Percentiles rank a stretch among this genome's conserved stretches.
Conservation (phyloP, 2,329 filamentous ascomycete genomes). For the Colletotrichum viniferum region DNA sequence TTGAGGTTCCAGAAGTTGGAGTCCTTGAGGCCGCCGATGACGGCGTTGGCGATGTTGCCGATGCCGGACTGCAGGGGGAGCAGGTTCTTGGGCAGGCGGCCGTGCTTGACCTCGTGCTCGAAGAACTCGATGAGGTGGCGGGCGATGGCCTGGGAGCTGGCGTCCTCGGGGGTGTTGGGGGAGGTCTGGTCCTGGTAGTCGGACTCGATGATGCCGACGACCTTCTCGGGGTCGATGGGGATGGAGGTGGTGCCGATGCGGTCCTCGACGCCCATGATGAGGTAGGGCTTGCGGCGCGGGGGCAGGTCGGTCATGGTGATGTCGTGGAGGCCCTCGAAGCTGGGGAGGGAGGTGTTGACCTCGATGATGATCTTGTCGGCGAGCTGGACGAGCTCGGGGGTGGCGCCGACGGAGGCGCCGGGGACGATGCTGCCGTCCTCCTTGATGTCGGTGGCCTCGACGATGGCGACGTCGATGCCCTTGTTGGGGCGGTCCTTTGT, state of each 20-base stretch:
- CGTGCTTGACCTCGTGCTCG: slow-evolving; percentile 82
- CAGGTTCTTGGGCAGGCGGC: slow-evolving; percentile 76
- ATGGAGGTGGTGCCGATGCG: slow-evolving; percentile 84
- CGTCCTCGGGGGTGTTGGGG: slow-evolving; percentile 80
- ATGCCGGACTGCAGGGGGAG: slow-evolving; percentile 87
- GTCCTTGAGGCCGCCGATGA: slow-evolving; percentile 80
- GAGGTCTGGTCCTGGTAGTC: slow-evolving; percentile 79
- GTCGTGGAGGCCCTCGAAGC: slow-evolving; percentile 87
- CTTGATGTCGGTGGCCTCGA: slow-evolving; percentile 86
- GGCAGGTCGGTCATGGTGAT: slow-evolving; percentile 89
- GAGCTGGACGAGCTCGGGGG: slow-evolving; percentile 86
- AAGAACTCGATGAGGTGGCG: slow-evolving; percentile 80
- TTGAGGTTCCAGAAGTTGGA: slow-evolving; percentile 87
- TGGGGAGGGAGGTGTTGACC: slow-evolving; percentile 85
- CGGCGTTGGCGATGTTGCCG: slow-evolving; percentile 92
- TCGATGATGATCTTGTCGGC: slow-evolving; percentile 91
- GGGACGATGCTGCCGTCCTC: slow-evolving; percentile 89
- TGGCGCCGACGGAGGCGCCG: slow-evolving; percentile 84
- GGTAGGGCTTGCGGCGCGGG: slow-evolving; percentile 80
- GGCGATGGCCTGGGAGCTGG: slow-evolving; percentile 73
- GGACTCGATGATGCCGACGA: slow-evolving; percentile 83
- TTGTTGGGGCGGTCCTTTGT: slow-evolving; percentile 78
- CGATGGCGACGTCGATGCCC: slow-evolving; percentile 80
- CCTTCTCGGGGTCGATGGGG: slow-evolving; percentile 82
- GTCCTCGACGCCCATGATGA: slow-evolving; percentile 85